phyloP scores from a whole-genome alignment of 1,139 yeast genomes.

The Nakaseomyces kungkrabaensis region DNA sequence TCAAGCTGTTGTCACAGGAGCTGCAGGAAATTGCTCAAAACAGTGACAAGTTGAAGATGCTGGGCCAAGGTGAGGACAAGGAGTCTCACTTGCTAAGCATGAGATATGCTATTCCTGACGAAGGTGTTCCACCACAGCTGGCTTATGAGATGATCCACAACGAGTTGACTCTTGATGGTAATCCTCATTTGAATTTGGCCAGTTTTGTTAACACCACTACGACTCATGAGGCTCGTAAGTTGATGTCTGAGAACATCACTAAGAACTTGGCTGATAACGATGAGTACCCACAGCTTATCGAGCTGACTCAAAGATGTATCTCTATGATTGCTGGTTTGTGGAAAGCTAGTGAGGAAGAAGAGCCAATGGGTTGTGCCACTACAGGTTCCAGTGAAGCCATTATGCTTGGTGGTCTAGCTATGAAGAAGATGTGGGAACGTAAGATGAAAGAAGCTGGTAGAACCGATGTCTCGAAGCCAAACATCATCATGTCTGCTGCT shows the following conservation, averaged over 20 bases:
- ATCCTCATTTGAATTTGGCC: conserved; percentile 75
- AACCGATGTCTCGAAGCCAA: conserved; percentile 55
- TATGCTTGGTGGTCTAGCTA: conserved; percentile 85
- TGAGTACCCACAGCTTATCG: conserved; percentile 82
- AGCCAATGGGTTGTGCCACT: conserved; percentile 77
- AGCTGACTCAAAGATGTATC: conserved; percentile 71
- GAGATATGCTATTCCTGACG: conserved; percentile 47
- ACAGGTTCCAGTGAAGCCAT: conserved; percentile 93
- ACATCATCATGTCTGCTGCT: conserved; percentile 88
- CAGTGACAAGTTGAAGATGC: conserved; percentile 2
- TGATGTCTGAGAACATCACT: conserved; percentile 60
- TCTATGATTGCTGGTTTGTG: conserved; percentile 71
- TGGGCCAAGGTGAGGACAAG: conserved; percentile 2
- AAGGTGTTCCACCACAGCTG: conserved; percentile 42
- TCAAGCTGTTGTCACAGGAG: conserved; percentile 13
- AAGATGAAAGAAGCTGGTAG: conserved; percentile 46
- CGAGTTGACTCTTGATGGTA: conserved; percentile 75
- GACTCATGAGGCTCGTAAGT: conserved; percentile 40
- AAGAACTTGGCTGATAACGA: conserved; percentile 90
- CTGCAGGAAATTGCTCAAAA: conserved; percentile 9
- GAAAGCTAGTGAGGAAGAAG: conserved; percentile 44
- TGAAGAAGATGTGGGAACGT: conserved; percentile 83
- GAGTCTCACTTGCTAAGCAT: conserved; percentile 12
- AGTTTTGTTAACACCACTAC: conserved; percentile 76
- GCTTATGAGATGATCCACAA: conserved; percentile 60